Evolutionary conservation across 768 basidiomycete species (phyloP), one percentile per base, ranked within the genome.

Genomic region (Xanthoconium stramineum): DNA sequence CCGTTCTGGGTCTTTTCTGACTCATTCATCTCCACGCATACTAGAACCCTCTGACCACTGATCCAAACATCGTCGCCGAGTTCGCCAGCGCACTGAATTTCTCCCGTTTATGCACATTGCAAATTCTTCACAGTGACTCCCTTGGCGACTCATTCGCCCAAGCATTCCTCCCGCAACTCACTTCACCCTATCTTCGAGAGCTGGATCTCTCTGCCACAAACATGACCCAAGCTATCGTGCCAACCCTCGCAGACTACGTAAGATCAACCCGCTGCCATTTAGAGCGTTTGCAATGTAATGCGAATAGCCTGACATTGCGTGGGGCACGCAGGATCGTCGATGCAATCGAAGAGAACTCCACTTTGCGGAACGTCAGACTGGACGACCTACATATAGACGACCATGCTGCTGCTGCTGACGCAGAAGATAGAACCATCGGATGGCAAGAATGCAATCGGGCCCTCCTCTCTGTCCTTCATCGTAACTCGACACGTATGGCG

Each of bases 141-240:
- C 75, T 86, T n/a, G 76, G 76, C 14, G 83, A 86, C 57, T 49
- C 66, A 9, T 85, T 88, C 62, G 60, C 78, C 28, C 65, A 71
- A 15, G 63, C 61, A 1, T 83, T 87, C 69, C 60, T 88, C n/a
- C 75, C 83, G 1, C 56, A 56, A 8, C 76, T 88, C 28, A 63
- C 75, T n/a, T 71, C 80, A 0, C 78, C 74, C 0, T 69, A 73
- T 60, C 75, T 88, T 12, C 75, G 73, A 36, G 79, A 83, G 58
- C 69, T 88, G 17, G 78, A 84, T 58, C 68, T 87, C n/a, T 81
- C 83, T 5, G 77, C 78, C 3, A 76, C 76, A 14, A 75, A 75
- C 19, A 67, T 85, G 55, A 81, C 82, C 3, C 67, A 68, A 36
- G 61, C 56, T 32, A 73, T 76, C 13, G 73, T 76, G 0, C 74